Base-by-base conservation (phyloP, 2,329 filamentous ascomycete species). In the Aspergillus uvarum region DNA sequence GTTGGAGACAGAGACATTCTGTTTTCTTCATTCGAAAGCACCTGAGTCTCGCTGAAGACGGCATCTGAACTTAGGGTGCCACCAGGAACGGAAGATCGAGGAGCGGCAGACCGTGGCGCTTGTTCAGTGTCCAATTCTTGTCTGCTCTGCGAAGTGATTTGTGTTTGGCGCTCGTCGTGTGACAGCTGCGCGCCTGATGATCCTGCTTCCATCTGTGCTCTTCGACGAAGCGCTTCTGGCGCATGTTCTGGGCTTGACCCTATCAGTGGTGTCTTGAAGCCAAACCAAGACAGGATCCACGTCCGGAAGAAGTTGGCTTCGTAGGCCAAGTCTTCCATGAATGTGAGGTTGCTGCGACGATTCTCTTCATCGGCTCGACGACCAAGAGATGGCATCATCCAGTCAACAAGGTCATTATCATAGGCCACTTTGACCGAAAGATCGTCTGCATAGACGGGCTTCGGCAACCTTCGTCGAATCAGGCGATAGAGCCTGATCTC, bases 381-480 rank as follows among this genome's bases (percentile, higher is more conserved):
- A 3, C 76, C 76, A 6, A 78, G 65, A 4, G 71, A 71, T 11
- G 77, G 77, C 22, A 76, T 71, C 47, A 77, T 76, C 77, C 77
- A 79, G 56, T 79, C 77, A 48, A 78, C 70, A 16, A 79, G 70
- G 47, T 78, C 77, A 62, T 77, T 77, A 47, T 79, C 76, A n/a
- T 71, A 67, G 7, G 77, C 76, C 59, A 79, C 76, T 54, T 73
- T 70, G 56, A 79, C 70, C 7, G 77, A 79, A 29, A 78, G 69
- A 32, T 76, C 75, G 65, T 79, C 76, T 12, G 76, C 75, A 7
- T 72, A 64, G 32, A 66, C 72, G 31, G 76, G 76, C 59, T 78
- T 78, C n/a, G 76, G 76, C n/a, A 79, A 59, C 50, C 72, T 71
- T 51, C 77, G 72, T 50, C 76, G 73, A 22, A 79, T 69, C 26